Evolutionary conservation across 495 filamentous ascomycete species (phyloP).

Genomic region (Hyphodiscus hymeniophilus): DNA sequence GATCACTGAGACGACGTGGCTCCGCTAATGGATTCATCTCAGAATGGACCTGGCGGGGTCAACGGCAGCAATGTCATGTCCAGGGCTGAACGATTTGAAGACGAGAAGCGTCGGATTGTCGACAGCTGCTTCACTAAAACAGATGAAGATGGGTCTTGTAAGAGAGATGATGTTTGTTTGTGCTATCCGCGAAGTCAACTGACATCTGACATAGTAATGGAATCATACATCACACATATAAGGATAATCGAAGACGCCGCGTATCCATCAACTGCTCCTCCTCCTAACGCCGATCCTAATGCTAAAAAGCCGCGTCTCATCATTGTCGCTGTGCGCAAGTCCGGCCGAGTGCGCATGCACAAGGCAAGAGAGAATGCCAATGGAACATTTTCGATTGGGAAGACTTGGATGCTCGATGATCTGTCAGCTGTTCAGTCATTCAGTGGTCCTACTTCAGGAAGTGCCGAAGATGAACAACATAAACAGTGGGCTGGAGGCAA

Average conservation of each 20-base stretch:
- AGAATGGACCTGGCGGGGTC: constrained; percentile 22
- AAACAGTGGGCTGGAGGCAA: constrained; percentile 70
- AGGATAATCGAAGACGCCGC: constrained; percentile 75
- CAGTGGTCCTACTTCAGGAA: constrained; percentile 43
- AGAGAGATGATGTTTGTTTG: constrained; percentile 23
- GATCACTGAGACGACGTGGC: constrained; percentile 18
- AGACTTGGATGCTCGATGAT: constrained; percentile 94
- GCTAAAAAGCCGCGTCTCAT: constrained; percentile 87
- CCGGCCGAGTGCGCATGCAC: constrained; percentile 88
- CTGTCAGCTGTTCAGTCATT: constrained; percentile 73
- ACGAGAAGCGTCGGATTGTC: constrained; percentile 89
- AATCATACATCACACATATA: constrained; percentile 98
- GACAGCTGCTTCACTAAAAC: constrained; percentile 86
- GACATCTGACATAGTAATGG: constrained; percentile 49
- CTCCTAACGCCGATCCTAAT: constrained; percentile 55
- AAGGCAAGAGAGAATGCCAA: constrained; percentile 94
- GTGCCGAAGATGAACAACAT: constrained; percentile 51
- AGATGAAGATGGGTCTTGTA: constrained; percentile 75
- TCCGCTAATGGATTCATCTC: constrained; percentile 23
- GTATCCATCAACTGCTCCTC: constrained; percentile 79
- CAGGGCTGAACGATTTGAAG: constrained; percentile 86
- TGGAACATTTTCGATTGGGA: constrained; percentile 92
- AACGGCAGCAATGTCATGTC: constrained; percentile 33
- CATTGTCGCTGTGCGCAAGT: constrained; percentile 84
- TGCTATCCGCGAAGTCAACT: not conserved